A percentile compares a stretch with the other conserved stretches of the same genome.
These are phyloP conservation scores for Catunica adiposa DNA, from an alignment of 2,329 filamentous ascomycete species.

Conservation along the genomic window DNA sequence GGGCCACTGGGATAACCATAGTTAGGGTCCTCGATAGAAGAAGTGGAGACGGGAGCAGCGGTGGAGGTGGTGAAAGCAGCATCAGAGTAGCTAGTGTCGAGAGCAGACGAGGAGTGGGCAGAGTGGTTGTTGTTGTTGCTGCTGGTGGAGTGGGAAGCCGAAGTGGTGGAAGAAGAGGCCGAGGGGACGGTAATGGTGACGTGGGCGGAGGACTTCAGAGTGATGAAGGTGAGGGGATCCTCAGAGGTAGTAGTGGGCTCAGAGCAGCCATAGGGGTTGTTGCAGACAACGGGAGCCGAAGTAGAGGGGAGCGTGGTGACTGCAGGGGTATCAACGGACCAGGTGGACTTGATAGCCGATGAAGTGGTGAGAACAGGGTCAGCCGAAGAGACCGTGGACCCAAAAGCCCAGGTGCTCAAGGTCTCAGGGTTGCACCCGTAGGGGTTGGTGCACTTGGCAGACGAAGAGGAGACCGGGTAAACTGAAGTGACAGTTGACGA, in stretches of 20 bases:
- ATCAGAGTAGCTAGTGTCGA: not conserved
- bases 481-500: not conserved
- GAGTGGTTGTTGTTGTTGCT: not conserved
- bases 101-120: slow-evolving; percentile 1
- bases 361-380: not conserved
- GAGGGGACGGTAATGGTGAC: slow-evolving; percentile 9
- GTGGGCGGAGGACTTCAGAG: slow-evolving; percentile 9
- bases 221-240: slow-evolving; percentile 11
- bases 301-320: slow-evolving; percentile 3
- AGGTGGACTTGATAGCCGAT: slow-evolving; percentile 5
- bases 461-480: not conserved
- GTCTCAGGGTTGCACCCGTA: slow-evolving; percentile 8
- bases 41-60: not conserved
- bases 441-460: slow-evolving; percentile 1
- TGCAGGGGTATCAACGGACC: slow-evolving; percentile 5
- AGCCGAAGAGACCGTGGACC: slow-evolving; percentile 9
- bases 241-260: slow-evolving; percentile 1
- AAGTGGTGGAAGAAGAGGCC: slow-evolving; percentile 5
- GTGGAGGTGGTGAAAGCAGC: not conserved
- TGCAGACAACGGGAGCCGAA: slow-evolving; percentile 3
- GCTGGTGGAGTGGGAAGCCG: slow-evolving; percentile 1
- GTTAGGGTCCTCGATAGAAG: not conserved
- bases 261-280: slow-evolving; percentile 12
- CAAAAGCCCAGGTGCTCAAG: not conserved
- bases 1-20: not conserved